These are phyloP conservation scores for Beta lomatogona DNA, from an alignment of 179 eudicot species.

Conservation along the genomic window DNA sequence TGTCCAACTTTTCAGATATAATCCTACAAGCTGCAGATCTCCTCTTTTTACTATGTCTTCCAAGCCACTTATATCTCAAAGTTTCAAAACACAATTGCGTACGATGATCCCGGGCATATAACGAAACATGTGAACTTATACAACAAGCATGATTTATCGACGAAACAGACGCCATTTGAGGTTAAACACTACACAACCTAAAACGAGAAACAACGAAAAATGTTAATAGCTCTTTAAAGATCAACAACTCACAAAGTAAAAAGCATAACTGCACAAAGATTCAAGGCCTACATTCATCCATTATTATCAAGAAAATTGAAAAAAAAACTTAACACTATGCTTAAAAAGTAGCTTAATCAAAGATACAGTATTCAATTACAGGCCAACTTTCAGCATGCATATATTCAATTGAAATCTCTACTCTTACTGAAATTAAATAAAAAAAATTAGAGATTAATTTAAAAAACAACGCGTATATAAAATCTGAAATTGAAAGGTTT, in stretches of 20 bases:
- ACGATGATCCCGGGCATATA: not conserved
- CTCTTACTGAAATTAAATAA: too few relatives aligned
- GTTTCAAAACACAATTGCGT: not conserved
- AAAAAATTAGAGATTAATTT: too few relatives aligned
- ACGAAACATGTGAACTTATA: constrained; percentile 9
- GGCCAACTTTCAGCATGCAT: too few relatives aligned
- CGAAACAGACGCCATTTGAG: constrained; percentile 30
- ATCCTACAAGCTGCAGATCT: constrained; percentile 25
- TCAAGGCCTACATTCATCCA: not conserved
- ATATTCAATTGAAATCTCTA: too few relatives aligned
- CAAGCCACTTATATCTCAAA: constrained; percentile 26
- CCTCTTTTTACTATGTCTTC: constrained; percentile 25
- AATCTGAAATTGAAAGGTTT: too few relatives aligned
- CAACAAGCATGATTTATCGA: constrained; percentile 26
- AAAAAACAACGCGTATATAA: too few relatives aligned
- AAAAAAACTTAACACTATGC: too few relatives aligned
- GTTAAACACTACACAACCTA: constrained; percentile 12
- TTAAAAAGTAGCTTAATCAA: too few relatives aligned
- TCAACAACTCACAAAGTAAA: not conserved
- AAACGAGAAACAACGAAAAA: not conserved
- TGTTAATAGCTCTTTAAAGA: not conserved
- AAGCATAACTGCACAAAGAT: not conserved
- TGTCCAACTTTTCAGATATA: constrained; percentile 28
- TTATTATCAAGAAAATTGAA: too few relatives aligned
- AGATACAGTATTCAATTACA: too few relatives aligned